These are phyloP conservation scores for Allomyces javanicus DNA, from an alignment of 192 early-diverging fungal species.

Conservation along the genomic window DNA sequence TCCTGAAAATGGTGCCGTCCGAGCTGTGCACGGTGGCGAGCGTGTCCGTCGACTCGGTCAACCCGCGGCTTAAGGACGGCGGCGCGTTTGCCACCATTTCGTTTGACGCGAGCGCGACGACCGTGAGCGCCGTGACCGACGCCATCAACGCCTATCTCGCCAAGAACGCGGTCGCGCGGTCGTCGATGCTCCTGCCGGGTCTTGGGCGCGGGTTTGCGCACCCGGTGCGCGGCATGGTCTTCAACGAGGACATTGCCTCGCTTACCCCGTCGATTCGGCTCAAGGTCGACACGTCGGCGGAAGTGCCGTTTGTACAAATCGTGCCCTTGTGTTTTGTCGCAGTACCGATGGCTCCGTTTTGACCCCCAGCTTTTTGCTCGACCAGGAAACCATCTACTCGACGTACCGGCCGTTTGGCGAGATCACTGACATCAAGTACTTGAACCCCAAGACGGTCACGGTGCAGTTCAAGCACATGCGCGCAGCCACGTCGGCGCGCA, in stretches of 20 bases:
- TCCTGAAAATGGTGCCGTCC: not conserved
- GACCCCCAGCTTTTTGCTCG: too few relatives aligned
- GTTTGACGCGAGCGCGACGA: not conserved
- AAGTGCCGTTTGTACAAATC: not conserved
- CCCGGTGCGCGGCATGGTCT: not conserved
- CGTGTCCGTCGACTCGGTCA: not conserved
- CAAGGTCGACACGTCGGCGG: not conserved
- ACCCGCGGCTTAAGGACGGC: not conserved
- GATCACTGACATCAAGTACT: not conserved
- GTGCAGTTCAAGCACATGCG: constrained; percentile 1
- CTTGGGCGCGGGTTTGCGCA: not conserved
- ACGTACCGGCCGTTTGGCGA: not conserved
- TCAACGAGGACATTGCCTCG: not conserved
- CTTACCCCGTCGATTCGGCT: not conserved
- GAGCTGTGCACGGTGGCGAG: not conserved
- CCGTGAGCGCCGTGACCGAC: not conserved
- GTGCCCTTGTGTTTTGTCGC: not conserved
- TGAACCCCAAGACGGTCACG: not conserved
- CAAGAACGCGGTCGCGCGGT: not conserved
- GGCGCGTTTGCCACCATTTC: not conserved
- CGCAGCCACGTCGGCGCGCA: not conserved
- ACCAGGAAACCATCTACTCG: not conserved
- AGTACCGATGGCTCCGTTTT: too few relatives aligned
- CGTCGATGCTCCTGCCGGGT: not conserved
- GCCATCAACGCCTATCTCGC: not conserved